Evolutionary conservation across 371 early-diverging fungal genomes (phyloP).

Genomic region (Capillidium rhysosporum): DNA sequence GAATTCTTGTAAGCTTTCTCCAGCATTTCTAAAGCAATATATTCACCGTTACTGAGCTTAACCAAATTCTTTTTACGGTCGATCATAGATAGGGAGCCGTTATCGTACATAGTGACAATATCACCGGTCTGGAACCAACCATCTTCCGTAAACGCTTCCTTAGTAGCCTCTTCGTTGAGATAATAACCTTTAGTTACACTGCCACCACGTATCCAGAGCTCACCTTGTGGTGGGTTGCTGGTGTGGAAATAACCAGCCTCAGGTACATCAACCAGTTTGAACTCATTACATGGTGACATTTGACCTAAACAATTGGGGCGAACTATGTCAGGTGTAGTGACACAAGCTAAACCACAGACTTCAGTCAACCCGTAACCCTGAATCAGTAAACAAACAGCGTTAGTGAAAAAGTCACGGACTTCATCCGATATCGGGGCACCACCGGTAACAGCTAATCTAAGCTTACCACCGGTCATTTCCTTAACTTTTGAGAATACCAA

Average conservation of each 20-base stretch:
- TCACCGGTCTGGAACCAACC: conserved; percentile 94
- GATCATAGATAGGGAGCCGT: conserved; percentile 53
- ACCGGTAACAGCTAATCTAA: conserved; percentile 75
- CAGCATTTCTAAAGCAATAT: conserved; percentile 91
- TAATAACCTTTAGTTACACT: conserved; percentile 54
- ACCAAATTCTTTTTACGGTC: conserved; percentile 77
- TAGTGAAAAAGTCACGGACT: conserved; percentile 69
- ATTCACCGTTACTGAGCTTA: conserved; percentile 87
- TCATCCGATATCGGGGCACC: conserved; percentile 81
- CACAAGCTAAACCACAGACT: conserved; percentile 34
- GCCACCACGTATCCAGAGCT: conserved; percentile 73
- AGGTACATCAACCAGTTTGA: conserved; percentile 76
- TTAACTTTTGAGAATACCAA: conserved; percentile 76
- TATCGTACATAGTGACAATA: conserved; percentile 57
- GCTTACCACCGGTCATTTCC: conserved; percentile 79
- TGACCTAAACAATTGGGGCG: conserved; percentile 45
- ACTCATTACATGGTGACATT: conserved; percentile 59
- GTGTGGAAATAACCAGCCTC: conserved; percentile 51
- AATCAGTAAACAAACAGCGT: conserved; percentile 63
- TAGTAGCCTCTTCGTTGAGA: conserved; percentile 50
- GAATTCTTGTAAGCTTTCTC: conserved; percentile 74
- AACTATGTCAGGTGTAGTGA: conserved; percentile 37
- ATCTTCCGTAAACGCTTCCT: conserved; percentile 53
- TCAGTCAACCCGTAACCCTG: conserved; percentile 76
- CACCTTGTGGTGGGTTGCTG: conserved; percentile 62